phyloP scores from a whole-genome alignment of 805 yeast genomes.

The Myxozyma monticola region DNA sequence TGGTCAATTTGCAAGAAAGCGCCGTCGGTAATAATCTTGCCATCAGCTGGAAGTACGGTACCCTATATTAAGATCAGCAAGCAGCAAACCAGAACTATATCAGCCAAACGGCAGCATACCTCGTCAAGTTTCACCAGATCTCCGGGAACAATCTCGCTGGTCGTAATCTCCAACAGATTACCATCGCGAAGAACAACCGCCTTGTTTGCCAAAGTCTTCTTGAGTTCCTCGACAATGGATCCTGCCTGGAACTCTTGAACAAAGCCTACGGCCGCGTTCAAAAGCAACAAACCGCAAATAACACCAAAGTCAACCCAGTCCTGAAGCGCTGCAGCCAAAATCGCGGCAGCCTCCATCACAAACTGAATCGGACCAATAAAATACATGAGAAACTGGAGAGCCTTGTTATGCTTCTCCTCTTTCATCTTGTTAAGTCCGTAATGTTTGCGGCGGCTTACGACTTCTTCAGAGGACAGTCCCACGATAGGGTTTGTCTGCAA shows the following conservation, averaged over 20 bases:
- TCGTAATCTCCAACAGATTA: slow-evolving; percentile 65
- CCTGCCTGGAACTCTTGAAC: slow-evolving; percentile 97
- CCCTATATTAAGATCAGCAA: no score
- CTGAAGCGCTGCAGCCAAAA: slow-evolving; percentile 90
- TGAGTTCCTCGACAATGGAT: slow-evolving; percentile 92
- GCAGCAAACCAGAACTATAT: no score
- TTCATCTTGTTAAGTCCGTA: slow-evolving; percentile 87
- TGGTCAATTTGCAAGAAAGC: slow-evolving; percentile 90
- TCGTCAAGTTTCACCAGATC: slow-evolving; percentile 80
- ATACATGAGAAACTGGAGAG: slow-evolving; percentile 77
- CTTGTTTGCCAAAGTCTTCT: slow-evolving; percentile 87
- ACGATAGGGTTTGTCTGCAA: slow-evolving; percentile 73
- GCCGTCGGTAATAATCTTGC: slow-evolving; percentile 83
- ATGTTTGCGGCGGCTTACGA: slow-evolving; percentile 78
- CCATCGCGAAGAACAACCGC: slow-evolving; percentile 85
- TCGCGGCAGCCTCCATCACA: slow-evolving; percentile 95
- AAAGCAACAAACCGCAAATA: slow-evolving; percentile 77
- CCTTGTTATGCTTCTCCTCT: slow-evolving; percentile 76
- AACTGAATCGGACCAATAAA: slow-evolving; percentile 93
- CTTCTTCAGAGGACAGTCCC: slow-evolving; percentile 80
- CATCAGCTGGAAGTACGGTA: slow-evolving; percentile 90
- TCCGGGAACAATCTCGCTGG: slow-evolving; percentile 90
- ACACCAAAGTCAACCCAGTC: slow-evolving; percentile 99
- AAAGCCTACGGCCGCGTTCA: slow-evolving; percentile 93
- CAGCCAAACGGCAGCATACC: no score